These are phyloP conservation scores for Yarrowia sp. DNA, from an alignment of 805 yeast species.

Conservation along the genomic window DNA sequence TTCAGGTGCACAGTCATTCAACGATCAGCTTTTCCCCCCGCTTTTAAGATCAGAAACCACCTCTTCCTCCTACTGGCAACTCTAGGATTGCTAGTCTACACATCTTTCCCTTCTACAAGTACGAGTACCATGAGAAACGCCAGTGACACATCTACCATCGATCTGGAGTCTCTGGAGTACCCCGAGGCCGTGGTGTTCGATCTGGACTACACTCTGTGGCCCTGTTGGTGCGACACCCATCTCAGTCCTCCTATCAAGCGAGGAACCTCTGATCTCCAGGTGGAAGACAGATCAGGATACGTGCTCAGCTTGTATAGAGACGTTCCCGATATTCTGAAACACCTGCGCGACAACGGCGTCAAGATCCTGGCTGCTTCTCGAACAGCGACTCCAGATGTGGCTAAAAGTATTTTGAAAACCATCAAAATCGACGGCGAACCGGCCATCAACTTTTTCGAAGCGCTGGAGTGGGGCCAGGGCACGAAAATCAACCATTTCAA, in stretches of 20 bases:
- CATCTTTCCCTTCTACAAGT: too few species aligned
- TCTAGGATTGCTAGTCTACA: not conserved
- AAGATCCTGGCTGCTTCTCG: conserved; percentile 71
- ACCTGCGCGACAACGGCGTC: conserved; percentile 58
- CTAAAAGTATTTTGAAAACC: conserved; percentile 63
- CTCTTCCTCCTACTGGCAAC: not conserved
- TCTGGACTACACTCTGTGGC: conserved; percentile 81
- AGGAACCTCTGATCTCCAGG: conserved; percentile 49
- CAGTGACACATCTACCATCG: conserved; percentile 11
- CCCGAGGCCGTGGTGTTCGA: conserved; percentile 74
- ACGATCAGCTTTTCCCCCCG: too few species aligned
- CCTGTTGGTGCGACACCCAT: conserved; percentile 85
- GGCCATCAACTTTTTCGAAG: conserved; percentile 59
- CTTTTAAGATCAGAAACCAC: not conserved
- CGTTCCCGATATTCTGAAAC: conserved; percentile 67
- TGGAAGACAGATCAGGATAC: conserved; percentile 63
- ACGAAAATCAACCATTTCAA: conserved; percentile 62
- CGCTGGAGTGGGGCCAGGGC: conserved; percentile 52
- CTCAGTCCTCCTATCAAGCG: conserved; percentile 61
- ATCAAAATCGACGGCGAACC: conserved; percentile 63
- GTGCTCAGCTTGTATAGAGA: conserved; percentile 67
- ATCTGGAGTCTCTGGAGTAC: conserved; percentile 19
- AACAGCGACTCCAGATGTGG: conserved; percentile 80
- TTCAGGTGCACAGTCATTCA: too few species aligned
- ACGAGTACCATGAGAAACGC: conserved; percentile 35